Evolutionary conservation across 805 yeast species (phyloP), one percentile per base, ranked within the genome.

Genomic region (Nematodospora valgi): DNA sequence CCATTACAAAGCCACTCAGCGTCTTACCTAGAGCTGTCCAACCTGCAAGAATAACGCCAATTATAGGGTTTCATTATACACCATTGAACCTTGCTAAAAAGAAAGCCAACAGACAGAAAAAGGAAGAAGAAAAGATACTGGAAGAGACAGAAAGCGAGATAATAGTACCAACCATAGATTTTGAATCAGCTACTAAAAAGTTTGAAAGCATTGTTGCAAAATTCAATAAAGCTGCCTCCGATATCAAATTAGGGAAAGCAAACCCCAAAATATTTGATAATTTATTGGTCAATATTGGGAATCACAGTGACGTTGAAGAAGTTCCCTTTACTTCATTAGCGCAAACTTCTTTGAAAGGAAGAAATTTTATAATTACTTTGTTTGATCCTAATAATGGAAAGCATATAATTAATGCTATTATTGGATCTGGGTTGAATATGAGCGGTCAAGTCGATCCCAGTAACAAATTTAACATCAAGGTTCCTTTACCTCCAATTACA

Each of bases 321-420:
- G 54, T 52, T 2, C 70, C 70, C 2, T 82, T 82, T 52, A 72
- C 77, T 2, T 68, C 78, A 20, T 59, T 86, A 19, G 95, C 95
- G 1, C 81, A 80, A 41, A 81, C 91, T 3, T 63, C 82, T 0
- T 46, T 77, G 34, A 82, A 82, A 46, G 93, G 91, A 5, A 72
- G 85, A 47, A 70, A 77, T 46, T 66, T 86, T 34, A 59, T 75
- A 21, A 76, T 91, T n/a, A 87, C 96, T 0, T 89, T 88, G 2
- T 91, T 82, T 57, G 96, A 91, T 51, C 95, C 95, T 5, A 71
- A 70, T 34, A 73, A 85, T 45, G 71, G 78, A 25, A 82, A 86
- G 47, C 70, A 74, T 41, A 74, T 91, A 19, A 72, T 83, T 19
- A 79, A 87, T 34, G 71, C 89, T 0, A 78, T 91, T 13, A 56